A percentile compares a stretch with the other conserved stretches of the same genome.
Conservation (phyloP, 2,329 filamentous ascomycete genomes). For the Curvularia eragrostidis region DNA sequence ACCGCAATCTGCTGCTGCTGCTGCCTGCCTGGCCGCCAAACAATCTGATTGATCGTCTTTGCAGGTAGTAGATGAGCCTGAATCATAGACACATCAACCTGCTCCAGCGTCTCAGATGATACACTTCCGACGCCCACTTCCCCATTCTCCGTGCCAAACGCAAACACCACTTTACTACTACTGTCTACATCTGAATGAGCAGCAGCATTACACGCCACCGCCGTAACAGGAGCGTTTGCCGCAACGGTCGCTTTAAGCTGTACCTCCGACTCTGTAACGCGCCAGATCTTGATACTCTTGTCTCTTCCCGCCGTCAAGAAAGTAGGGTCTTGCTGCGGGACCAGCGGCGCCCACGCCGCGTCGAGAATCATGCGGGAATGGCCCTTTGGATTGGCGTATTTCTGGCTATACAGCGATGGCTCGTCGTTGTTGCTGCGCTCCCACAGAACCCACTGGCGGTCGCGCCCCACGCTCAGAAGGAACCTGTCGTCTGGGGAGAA, state of each 20-base stretch:
- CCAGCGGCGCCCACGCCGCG: conserved; percentile 72
- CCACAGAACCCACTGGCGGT: conserved; percentile 91
- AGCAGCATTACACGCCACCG: conserved; percentile 32
- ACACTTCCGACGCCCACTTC: conserved; percentile 29
- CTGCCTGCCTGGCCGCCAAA: conserved; percentile 37
- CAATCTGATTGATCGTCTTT: conserved; percentile 43
- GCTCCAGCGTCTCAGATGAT: conserved; percentile 19
- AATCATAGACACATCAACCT: conserved; percentile 24
- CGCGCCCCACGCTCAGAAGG: conserved; percentile 86
- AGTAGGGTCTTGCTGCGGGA: conserved; percentile 48
- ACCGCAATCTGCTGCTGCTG: conserved; percentile 46
- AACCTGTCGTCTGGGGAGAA: conserved; percentile 78
- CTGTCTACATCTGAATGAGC: not conserved
- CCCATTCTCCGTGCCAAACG: conserved; percentile 45
- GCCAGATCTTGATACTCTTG: conserved; percentile 75
- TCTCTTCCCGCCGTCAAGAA: conserved; percentile 93
- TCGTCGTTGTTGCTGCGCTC: conserved; percentile 53
- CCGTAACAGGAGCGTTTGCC: conserved; percentile 38
- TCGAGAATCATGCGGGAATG: conserved; percentile 93
- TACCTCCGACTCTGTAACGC: conserved; percentile 33
- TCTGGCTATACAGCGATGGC: conserved; percentile 60
- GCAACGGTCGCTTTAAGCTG: conserved; percentile 34
- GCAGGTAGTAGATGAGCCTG: conserved; percentile 26
- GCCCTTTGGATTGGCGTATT: conserved; percentile 77
- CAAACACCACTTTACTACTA: conserved; percentile 27